Base-by-base conservation (phyloP, 441 rosid genomes). In the Aleurites moluccanus region DNA sequence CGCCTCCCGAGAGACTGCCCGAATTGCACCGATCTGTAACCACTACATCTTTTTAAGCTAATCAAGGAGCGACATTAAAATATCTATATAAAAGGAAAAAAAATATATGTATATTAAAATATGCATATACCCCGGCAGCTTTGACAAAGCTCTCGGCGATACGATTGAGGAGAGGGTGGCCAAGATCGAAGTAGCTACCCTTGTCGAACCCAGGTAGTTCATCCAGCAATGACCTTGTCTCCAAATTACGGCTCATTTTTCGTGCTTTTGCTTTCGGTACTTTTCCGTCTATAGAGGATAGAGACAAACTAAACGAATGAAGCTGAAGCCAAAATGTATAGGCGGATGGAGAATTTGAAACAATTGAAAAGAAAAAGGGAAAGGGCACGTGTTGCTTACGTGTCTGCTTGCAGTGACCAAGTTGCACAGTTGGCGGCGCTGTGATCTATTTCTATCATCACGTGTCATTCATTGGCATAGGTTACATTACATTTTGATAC, bases 91-190 rank as follows among this genome's bases (percentile, higher is more conserved):
- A 49, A 55, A 27, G 3, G 5, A 65, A 18, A 14, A 0, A 18
- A 49, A 47, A 18, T 20, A 42, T 33, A 11, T 1, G 10, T 10
- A 28, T 4, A 18, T 20, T 23, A 45, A 61, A 33, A 42, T 1
- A 56, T 11, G 2, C n/a, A n/a, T 23, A 10, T 74, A 94, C 94
- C 59, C 98, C 96, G 2, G 98, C 99, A 63, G 97, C 97, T 83
- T 86, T 93, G 64, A 93, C 85, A 79, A 96, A 92, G 81, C 97
- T 89, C 49, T 93, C 93, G 4, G 98, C 89, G 73, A 92, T 73
- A 70, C 94, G 91, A 81, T 93, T 93, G 55, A 93, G 97, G 72
- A 93, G 94, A 83, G 97, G 99, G 79, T 92, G 98, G 50, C 98
- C 97, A 35, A 96, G 86, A 79, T 93, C 99, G 74, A 96, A 85